Percentiles rank a stretch among this genome's conserved stretches.
Conservation (phyloP, 2,329 filamentous ascomycete species). For the Colletotrichum abscissum region DNA sequence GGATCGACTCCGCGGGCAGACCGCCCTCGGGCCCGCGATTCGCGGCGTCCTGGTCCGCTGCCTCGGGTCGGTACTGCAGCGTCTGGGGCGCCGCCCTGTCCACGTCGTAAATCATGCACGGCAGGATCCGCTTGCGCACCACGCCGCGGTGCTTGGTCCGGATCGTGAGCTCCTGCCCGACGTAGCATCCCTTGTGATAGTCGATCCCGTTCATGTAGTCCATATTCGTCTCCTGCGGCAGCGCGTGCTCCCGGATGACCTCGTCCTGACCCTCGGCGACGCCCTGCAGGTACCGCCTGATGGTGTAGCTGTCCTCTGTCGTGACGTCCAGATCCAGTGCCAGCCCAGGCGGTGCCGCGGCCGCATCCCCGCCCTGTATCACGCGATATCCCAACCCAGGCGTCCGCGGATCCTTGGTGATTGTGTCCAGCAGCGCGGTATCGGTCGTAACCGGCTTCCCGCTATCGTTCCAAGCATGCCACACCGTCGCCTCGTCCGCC, state of each 20-base stretch:
- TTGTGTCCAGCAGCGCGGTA: conserved; percentile 41
- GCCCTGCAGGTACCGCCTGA: conserved; percentile 83
- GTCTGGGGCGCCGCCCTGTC: conserved; percentile 49
- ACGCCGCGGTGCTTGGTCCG: conserved; percentile 95
- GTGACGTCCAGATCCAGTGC: conserved; percentile 57
- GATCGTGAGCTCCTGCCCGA: conserved; percentile 96
- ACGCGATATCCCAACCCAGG: conserved; percentile 67
- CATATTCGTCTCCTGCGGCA: conserved; percentile 91
- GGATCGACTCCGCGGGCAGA: conserved; percentile 51
- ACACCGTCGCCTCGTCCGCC: conserved; percentile 73
- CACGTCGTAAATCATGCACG: conserved; percentile 76
- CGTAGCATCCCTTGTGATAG: conserved; percentile 96
- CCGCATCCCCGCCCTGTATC: conserved; percentile 44
- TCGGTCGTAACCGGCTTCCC: conserved; percentile 16
- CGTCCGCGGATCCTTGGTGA: conserved; percentile 63
- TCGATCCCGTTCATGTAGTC: conserved; percentile 88
- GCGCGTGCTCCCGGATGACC: conserved; percentile 74
- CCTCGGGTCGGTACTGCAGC: conserved; percentile 59
- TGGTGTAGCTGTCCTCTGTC: conserved; percentile 72
- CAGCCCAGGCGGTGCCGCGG: conserved; percentile 34
- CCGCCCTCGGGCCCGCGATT: conserved; percentile 39
- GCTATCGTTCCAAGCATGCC: conserved; percentile 77
- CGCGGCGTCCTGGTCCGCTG: conserved; percentile 40
- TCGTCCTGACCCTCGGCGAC: conserved; percentile 88
- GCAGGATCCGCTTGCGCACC: conserved; percentile 89